Base-by-base conservation (phyloP, 306 rosid species). In the Lathyrus aphaca region DNA sequence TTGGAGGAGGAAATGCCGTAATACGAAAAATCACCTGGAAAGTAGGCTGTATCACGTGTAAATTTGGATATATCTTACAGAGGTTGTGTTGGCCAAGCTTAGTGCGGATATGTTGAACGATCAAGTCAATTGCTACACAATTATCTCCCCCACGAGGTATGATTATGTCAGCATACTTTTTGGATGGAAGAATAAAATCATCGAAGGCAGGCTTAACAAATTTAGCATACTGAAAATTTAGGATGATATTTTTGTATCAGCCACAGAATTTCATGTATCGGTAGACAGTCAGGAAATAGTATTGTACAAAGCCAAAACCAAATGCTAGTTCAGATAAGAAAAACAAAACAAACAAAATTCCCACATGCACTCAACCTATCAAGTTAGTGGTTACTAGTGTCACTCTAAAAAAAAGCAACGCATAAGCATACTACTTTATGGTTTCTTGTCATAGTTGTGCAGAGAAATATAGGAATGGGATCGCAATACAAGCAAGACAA, bases 121-220 rank as follows among this genome's bases (percentile, higher is more conserved):
- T 93, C 87, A 93, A 84, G 76, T 93, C 98, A 81, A 90, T 79
- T 57, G 98, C 98, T 18, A 93, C 98, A 46, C 60, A 86, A 81
- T 93, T 93, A 53, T 90, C 97, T 59, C 89, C 91, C 62, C 97
- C 98, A 7, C 94, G 87, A 71, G 98, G 94, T 75, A 93, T 90
- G 74, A 93, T 88, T 51, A 93, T 87, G 69, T 93, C 98, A 27
- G 98, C 98, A 73, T 85, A 93, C 82, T 90, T 93, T 85, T 93
- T 93, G 49, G 98, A 83, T 51, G 98, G 98, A 73, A 83, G 90
- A 78, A 93, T 81, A 82, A 93, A 93, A 81, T 90, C 97, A 72
- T 93, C 98, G 80, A 88, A 90, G 66, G 98, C 96, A 64, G 98
- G 98, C 80, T 90, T 93, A 45, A 93, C 97, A 72, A 90, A 88